Conservation (phyloP, 2,329 filamentous ascomycete species). For the Alternaria tenuissima region DNA sequence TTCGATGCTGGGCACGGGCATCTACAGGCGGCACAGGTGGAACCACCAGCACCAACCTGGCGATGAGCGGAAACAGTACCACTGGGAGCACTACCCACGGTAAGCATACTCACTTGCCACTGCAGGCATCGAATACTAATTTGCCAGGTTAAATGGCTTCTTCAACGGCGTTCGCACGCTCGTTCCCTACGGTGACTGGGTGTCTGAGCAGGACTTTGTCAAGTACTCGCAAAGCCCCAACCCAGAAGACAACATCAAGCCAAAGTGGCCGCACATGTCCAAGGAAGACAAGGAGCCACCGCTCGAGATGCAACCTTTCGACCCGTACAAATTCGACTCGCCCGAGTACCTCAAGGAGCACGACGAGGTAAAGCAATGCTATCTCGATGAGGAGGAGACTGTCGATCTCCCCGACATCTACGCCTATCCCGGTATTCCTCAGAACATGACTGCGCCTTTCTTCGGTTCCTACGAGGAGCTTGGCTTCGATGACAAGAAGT, state of each 20-base stretch:
- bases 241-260: slow-evolving; percentile 49
- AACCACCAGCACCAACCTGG: slow-evolving; percentile 44
- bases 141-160: slow-evolving; percentile 54
- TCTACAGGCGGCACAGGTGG: slow-evolving; percentile 50
- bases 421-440: slow-evolving; percentile 66
- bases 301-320: slow-evolving; percentile 53
- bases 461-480: slow-evolving; percentile 60
- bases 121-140: slow-evolving; percentile 23
- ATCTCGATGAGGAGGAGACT: slow-evolving; percentile 67
- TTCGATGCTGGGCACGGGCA: slow-evolving; percentile 54
- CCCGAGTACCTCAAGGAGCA: slow-evolving; percentile 58
- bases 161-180: slow-evolving; percentile 59
- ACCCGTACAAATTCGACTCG: slow-evolving; percentile 57
- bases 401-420: slow-evolving; percentile 68
- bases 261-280: slow-evolving; percentile 45
- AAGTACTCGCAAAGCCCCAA: slow-evolving; percentile 51
- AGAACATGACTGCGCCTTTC: slow-evolving; percentile 58
- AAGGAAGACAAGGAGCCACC: slow-evolving; percentile 51
- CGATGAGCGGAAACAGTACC: slow-evolving; percentile 49
- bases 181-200: slow-evolving; percentile 53
- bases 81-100: slow-evolving; percentile 57
- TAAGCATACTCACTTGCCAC: slow-evolving; percentile 30
- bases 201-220: slow-evolving; percentile 56
- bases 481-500: slow-evolving; percentile 57
- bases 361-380: slow-evolving; percentile 67